Evolutionary conservation across 2,329 filamentous ascomycete genomes (phyloP), one percentile per base, ranked within the genome.

Genomic region (Coniochaeta ligniaria): DNA sequence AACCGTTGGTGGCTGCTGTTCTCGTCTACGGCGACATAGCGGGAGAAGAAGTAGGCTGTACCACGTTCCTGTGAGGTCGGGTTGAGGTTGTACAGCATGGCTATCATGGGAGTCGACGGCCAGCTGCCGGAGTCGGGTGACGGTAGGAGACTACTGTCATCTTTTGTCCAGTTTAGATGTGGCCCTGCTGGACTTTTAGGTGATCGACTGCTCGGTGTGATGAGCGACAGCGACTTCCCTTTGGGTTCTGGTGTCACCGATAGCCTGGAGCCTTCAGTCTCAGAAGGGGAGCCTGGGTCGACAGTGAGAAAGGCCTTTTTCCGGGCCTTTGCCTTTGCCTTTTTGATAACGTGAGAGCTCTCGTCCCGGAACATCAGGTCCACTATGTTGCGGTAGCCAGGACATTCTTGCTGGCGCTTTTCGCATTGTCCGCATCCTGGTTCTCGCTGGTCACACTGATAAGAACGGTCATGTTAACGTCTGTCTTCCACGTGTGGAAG

Each of bases 301-400:
- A 59, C n/a, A 58, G 60, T 56, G 31, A 61, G 43, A 45, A 63
- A 1, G 38, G 63, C 57, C 68, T 68, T 72, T 65, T 69, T 70
- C 6, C 68, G 68, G 26, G 68, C 66, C 58, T 68, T 70, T n/a
- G 73, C 73, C 60, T 74, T 76, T 54, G 78, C 79, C 70, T 81
- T 83, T 65, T 78, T 77, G 64, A 81, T 81, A 60, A 84, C 81
- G 67, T 82, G 80, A 35, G 75, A 77, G 63, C 79, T 84, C 68
- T 84, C 80, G 66, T 84, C 80, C 47, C 82, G 78, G 65, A 85
- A 84, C 75, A 84, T 83, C 62, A 84, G 75, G 64, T 84, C 82
- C 45, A 82, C 76, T 57, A 80, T 73, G 63, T 82, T 81, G 50
- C 82, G 74, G 65, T 85, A 85, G 60, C 82, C 82, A 35, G 82